These are phyloP conservation scores for Chytriomyces hyalinus DNA, from an alignment of 192 early-diverging fungal genomes.

Conservation along the genomic window DNA sequence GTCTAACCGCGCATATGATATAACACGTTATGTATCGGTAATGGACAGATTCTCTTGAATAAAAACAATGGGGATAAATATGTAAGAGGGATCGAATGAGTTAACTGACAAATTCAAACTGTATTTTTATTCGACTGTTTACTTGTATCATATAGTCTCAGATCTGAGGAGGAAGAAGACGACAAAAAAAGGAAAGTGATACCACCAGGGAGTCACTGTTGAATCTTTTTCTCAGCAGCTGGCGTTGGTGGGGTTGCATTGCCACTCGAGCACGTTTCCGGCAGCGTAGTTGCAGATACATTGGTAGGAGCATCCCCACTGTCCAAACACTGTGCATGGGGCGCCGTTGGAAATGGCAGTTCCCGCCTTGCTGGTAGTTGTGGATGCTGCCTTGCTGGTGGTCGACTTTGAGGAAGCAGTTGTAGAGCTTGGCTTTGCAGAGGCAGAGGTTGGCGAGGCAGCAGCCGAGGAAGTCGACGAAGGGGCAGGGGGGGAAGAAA, in stretches of 20 bases:
- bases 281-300: slow-evolving; percentile 1
- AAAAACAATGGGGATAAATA: no score
- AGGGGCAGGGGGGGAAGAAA: background rate
- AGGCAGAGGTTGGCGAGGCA: background rate
- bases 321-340: slow-evolving; percentile 1
- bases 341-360: background rate
- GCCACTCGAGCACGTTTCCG: background rate
- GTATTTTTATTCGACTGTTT: no score
- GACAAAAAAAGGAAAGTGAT: no score
- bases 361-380: background rate
- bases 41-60: no score
- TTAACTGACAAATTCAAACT: no score
- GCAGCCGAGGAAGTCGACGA: background rate
- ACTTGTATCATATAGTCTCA: no score
- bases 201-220: no score
- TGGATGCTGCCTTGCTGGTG: background rate
- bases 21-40: no score
- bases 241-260: background rate
- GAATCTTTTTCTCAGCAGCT: no score
- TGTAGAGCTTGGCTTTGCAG: background rate
- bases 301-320: background rate
- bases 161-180: no score
- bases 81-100: no score
- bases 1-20: no score
- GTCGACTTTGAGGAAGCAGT: background rate